Evolutionary conservation across 2,329 filamentous ascomycete genomes (phyloP), one percentile per base, ranked within the genome.

Genomic region (Alternaria arbusti): DNA sequence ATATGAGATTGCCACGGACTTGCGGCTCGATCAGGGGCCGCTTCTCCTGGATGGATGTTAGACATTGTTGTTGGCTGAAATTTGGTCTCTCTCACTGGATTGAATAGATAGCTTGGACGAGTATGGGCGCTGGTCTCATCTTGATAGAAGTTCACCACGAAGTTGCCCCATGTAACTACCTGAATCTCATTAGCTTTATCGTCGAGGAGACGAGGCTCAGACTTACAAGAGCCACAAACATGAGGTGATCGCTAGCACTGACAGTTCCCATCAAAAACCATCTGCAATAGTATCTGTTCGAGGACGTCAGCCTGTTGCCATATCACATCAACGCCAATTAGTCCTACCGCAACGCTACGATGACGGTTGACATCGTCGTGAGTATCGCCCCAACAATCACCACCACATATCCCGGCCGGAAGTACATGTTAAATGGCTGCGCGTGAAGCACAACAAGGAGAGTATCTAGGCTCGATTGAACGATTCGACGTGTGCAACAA

Each of bases 141-240:
- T 65, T 79, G 77, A 49, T 73, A 79, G 57, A 76, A 77, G 58
- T 79, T 80, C 15, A 78, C 67, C 12, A 76, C 72, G 6, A 77
- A 73, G 56, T 77, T 78, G 15, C 72, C 77, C 78, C 78, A 80
- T 20, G 77, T 76, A 40, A 79, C 54, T 10, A 78, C 30, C 78
- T 80, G 23, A 17, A 32, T 9, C 40, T 22, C 43, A 52, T 76
- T 8, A 75, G 66, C 50, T 45, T 6, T 36, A 4, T 47, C 23
- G 20, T 32, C 10, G 11, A 26, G 5, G 13, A 15, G 9, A 20
- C 23, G 2, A 36, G 13, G 11, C 20, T 6, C 23, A 50, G 28
- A 57, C 74, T 63, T 66, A 79, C 76, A 44, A 79, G 55, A 56
- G 77, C 76, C 22, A 67, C 56, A 1, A 78, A 62, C 75, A 79